phyloP scores from a whole-genome alignment of 345 rosid genomes.

The Populus davidiana region DNA sequence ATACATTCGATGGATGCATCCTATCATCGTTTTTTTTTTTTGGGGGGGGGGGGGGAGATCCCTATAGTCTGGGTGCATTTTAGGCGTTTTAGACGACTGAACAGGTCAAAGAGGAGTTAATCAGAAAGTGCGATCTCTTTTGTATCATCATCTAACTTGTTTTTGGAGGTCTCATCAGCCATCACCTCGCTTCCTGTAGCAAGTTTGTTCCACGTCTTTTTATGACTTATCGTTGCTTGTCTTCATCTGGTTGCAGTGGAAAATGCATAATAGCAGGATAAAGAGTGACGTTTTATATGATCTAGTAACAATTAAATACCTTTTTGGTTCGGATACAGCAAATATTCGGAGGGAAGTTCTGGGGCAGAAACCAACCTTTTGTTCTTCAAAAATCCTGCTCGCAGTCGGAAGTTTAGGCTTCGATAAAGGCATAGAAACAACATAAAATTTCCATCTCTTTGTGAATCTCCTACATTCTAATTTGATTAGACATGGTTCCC shows the following conservation, averaged over 20 bases:
- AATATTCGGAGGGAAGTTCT: neutral
- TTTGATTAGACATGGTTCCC: neutral
- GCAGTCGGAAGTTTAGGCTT: neutral
- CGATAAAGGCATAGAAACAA: too few species aligned
- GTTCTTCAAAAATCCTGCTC: neutral
- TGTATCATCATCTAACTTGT: neutral
- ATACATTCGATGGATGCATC: neutral
- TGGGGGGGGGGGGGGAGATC: neutral
- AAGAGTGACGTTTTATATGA: neutral
- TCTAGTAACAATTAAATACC: neutral
- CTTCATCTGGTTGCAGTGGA: neutral
- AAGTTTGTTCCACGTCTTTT: neutral
- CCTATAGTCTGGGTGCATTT: neutral
- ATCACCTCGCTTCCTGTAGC: neutral
- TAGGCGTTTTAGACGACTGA: neutral
- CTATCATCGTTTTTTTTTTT: neutral
- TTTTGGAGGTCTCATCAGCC: neutral
- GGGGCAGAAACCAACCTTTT: neutral
- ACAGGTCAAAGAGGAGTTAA: neutral
- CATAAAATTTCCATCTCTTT: too few species aligned
- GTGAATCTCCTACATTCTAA: neutral
- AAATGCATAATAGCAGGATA: neutral
- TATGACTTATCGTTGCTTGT: neutral
- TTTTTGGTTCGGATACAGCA: neutral
- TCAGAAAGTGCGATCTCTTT: neutral